Base-by-base conservation (phyloP, 2,329 filamentous ascomycete species). In the Fusarium sp. region DNA sequence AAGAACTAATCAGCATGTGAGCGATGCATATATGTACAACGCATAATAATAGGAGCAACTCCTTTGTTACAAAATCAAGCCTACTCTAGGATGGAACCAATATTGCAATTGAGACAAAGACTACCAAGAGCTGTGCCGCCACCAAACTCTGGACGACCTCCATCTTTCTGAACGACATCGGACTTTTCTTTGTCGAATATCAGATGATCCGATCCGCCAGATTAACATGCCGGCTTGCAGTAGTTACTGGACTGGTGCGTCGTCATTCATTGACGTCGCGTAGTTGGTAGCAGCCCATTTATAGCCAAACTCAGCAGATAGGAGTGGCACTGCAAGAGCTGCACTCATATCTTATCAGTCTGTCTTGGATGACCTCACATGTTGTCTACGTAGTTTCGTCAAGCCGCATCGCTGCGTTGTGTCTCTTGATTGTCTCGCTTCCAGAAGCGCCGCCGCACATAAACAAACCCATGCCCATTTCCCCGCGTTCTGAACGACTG, bases 391-490 rank as follows among this genome's bases (percentile, higher is more conserved):
- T 19, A 19, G 42, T 29, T 31, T 22, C 11, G 13, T 60, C 19
- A 35, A 60, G 35, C 19, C 38, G 42, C 22, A 35, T 47, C 25
- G 26, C 53, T 57, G 49, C 46, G 47, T 26, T 36, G 34, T 65
- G 62, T 63, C 52, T 65, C 35, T 52, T 48, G 28, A 38, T 51
- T 64, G 40, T 58, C 48, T 57, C 53, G 58, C 48, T 62, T 65
- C 58, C 58, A 57, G 43, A 22, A 44, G 44, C 45, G 58, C 47
- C 54, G 63, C 62, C 61, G 42, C 57, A 54, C 34, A 12, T 41
- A 28, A 59, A 35, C 35, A 19, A 66, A 66, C 63, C 63, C 63
- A 65, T 65, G 63, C 54, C 31, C 29, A 45, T 53, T 65, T 66
- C 63, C 63, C 63, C 63, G 63, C 63, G 63, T 65, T 65, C 58